Percentiles rank a stretch among this genome's conserved stretches.
phyloP scores from a whole-genome alignment of 768 basidiomycete genomes.

The Tubosaeta sp. region DNA sequence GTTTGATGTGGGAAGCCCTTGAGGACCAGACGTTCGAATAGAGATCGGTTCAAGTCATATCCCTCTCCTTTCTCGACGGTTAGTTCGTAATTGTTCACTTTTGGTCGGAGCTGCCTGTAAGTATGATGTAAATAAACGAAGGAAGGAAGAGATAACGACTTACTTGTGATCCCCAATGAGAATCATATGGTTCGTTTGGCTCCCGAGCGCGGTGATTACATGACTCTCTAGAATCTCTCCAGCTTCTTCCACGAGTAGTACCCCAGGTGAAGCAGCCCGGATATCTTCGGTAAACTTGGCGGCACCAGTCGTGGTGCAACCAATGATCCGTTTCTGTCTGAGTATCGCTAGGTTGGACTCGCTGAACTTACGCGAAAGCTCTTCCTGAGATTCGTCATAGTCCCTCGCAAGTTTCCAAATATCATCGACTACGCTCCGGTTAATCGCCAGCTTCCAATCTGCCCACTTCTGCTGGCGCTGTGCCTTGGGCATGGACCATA shows the following conservation, averaged over 20 bases:
- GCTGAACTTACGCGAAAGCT: constrained; percentile 34
- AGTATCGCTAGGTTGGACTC: constrained; percentile 37
- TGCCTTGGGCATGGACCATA: constrained; percentile 31
- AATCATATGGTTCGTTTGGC: constrained; percentile 49
- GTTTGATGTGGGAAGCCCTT: constrained; percentile 59
- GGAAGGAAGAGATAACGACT: constrained; percentile 13
- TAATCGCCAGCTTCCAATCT: constrained; percentile 36
- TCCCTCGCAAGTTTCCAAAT: constrained; percentile 34
- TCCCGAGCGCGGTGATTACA: constrained; percentile 53
- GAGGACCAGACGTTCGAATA: constrained; percentile 66
- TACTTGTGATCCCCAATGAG: constrained; percentile 75
- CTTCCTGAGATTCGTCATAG: constrained; percentile 40
- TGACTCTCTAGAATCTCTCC: constrained; percentile 73
- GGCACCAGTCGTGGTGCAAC: constrained; percentile 67
- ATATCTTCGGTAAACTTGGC: constrained; percentile 56
- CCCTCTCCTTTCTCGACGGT: constrained; percentile 68
- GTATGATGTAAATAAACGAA: background rate
- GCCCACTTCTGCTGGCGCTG: constrained; percentile 22
- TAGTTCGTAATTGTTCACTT: constrained; percentile 60
- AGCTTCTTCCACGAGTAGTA: constrained; percentile 68
- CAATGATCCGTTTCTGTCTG: constrained; percentile 52
- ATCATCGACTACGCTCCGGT: constrained; percentile 31
- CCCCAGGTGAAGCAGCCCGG: constrained; percentile 42
- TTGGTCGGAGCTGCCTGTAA: constrained; percentile 64
- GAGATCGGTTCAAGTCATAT: constrained; percentile 60